Conservation (phyloP, 257 asterid genomes). For the Solanum infundibuliforme region DNA sequence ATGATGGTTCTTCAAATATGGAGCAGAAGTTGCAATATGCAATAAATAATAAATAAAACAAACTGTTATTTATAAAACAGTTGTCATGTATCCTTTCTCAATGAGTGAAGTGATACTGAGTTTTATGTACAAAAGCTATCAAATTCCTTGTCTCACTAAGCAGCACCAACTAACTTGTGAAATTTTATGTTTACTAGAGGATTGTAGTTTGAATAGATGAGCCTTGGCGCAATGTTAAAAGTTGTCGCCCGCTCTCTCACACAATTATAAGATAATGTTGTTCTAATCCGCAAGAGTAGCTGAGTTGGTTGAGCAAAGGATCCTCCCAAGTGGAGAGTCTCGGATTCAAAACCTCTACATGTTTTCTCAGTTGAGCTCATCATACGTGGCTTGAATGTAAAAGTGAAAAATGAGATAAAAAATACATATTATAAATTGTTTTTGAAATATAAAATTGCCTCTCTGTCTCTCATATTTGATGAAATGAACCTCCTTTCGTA, state of each 20-base stretch:
- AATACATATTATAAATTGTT: neutral
- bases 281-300: neutral
- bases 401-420: neutral
- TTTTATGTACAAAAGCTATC: neutral
- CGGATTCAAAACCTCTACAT: neutral
- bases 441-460: neutral
- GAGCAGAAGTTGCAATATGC: conserved; percentile 22
- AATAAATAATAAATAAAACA: conserved; percentile 12
- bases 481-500: neutral
- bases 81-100: neutral
- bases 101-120: neutral
- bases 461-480: neutral
- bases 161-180: neutral
- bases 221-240: neutral
- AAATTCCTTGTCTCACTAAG: neutral
- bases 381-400: neutral
- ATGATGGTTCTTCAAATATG: conserved; percentile 1
- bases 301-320: neutral
- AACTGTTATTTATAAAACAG: neutral
- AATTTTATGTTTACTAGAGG: neutral
- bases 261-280: neutral
- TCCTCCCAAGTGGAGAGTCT: neutral
- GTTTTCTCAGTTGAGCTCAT: neutral
- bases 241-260: neutral
- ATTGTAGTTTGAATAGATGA: neutral